These are phyloP conservation scores for Lipomyces sp. DNA, from an alignment of 805 yeast genomes.

Conservation along the genomic window DNA sequence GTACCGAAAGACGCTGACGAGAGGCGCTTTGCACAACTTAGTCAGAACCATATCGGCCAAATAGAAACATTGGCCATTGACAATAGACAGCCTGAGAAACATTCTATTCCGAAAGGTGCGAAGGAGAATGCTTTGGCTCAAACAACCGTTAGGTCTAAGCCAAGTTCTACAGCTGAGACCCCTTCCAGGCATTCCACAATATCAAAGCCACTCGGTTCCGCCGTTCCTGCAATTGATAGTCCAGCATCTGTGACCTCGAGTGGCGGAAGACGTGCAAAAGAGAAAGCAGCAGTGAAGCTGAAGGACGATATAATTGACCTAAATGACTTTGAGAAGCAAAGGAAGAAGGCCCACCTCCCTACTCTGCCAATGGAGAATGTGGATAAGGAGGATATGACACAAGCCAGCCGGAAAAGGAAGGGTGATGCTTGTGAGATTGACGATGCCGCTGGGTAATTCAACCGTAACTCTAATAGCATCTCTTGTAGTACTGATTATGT, in stretches of 20 bases:
- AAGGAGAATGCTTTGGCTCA: slow-evolving; percentile 10
- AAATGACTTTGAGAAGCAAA: slow-evolving; percentile 64
- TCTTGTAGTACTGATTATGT: not conserved
- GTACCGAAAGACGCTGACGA: not conserved
- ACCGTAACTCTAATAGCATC: not conserved
- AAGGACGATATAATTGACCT: slow-evolving; percentile 72
- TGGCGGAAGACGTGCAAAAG: slow-evolving; percentile 56
- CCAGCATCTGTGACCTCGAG: slow-evolving; percentile 11
- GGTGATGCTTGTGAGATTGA: slow-evolving; percentile 19
- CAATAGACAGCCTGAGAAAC: not conserved
- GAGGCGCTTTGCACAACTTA: slow-evolving; percentile 31
- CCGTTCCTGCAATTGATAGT: not conserved
- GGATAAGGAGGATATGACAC: not conserved
- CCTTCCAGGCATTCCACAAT: not conserved
- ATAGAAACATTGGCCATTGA: not conserved
- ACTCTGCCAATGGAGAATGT: slow-evolving; percentile 50
- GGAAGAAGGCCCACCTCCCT: slow-evolving; percentile 50
- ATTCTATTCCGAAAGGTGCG: slow-evolving; percentile 8
- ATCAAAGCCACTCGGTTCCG: not conserved
- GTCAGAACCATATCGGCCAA: slow-evolving; percentile 22
- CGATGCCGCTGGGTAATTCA: not conserved
- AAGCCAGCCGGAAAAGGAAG: not conserved
- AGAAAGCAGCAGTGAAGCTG: slow-evolving; percentile 66
- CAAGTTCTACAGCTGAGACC: not conserved
- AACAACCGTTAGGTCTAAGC: not conserved